Conservation (phyloP, 192 early-diverging fungal genomes). For the Geosiphon pyriformis region DNA sequence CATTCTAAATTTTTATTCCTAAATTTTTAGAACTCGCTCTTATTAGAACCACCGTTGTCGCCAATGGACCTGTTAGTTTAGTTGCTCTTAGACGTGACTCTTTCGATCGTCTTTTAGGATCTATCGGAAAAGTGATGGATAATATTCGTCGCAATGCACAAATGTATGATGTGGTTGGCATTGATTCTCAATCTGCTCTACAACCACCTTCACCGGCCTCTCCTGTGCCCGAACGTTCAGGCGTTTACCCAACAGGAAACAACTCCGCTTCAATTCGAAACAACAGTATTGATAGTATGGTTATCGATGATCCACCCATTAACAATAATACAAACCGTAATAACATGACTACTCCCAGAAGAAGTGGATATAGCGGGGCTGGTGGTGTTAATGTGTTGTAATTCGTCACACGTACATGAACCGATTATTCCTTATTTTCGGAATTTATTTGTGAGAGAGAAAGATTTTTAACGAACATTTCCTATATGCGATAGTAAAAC, state of each 20-base stretch:
- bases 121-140: slow-evolving; percentile 39
- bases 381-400: slow-evolving; percentile 25
- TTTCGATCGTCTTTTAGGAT: slow-evolving; percentile 61
- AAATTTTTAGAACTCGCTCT: slow-evolving; percentile 54
- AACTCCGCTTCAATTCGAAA: not conserved
- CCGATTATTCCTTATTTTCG: slow-evolving; percentile 11
- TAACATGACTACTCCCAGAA: not conserved
- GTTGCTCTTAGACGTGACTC: slow-evolving; percentile 61
- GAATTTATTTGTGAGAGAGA: not conserved
- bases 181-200: not conserved
- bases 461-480: too few relatives aligned
- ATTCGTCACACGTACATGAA: slow-evolving; percentile 21
- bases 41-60: slow-evolving; percentile 54
- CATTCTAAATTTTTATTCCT: not conserved
- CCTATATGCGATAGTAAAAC: too few relatives aligned
- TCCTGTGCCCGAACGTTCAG: not conserved
- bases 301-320: not conserved
- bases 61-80: slow-evolving; percentile 54
- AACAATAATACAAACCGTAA: not conserved
- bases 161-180: slow-evolving; percentile 37
- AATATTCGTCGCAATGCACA: slow-evolving; percentile 60
- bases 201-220: not conserved
- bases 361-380: slow-evolving; percentile 21
- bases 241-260: not conserved
- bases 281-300: slow-evolving; percentile 11